A percentile compares a stretch with the other conserved stretches of the same genome.
Evolutionary conservation across 768 basidiomycete genomes (phyloP).

Genomic region (Suillus hirtellus): DNA sequence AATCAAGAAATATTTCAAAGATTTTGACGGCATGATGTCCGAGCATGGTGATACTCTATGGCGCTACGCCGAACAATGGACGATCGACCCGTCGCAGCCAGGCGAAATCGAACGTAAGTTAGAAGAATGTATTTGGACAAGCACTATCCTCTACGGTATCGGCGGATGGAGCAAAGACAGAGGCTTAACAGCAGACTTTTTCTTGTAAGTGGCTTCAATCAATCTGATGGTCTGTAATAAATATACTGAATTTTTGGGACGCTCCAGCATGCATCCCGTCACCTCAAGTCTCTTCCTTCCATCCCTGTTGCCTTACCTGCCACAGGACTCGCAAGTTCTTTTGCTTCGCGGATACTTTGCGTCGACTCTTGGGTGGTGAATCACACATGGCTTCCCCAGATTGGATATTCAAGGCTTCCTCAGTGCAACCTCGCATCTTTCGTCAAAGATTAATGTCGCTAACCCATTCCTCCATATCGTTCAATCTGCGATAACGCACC

Average conservation of each 20-base stretch:
- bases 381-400: constrained; percentile 29
- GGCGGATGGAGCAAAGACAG: constrained; percentile 56
- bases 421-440: constrained; percentile 17
- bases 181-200: constrained; percentile 46
- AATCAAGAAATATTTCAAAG: constrained; percentile 21
- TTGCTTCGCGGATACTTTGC: constrained; percentile 33
- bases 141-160: constrained; percentile 53
- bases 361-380: constrained; percentile 29
- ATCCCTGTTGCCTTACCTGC: constrained; percentile 21
- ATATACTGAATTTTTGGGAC: background rate
- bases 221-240: background rate
- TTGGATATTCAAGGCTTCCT: constrained; percentile 35
- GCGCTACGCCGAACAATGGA: constrained; percentile 43
- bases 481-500: constrained; percentile 38
- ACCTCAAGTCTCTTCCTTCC: constrained; percentile 33
- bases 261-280: constrained; percentile 30
- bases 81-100: constrained; percentile 34
- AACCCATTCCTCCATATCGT: constrained; percentile 44
- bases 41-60: constrained; percentile 10
- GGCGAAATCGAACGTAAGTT: constrained; percentile 51
- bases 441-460: constrained; percentile 14
- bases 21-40: constrained; percentile 14
- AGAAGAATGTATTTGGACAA: constrained; percentile 64
- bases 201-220: constrained; percentile 39
- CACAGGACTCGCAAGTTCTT: constrained; percentile 22